These are phyloP conservation scores for Hirsutella thompsonii DNA, from an alignment of 2,329 filamentous ascomycete species.

Conservation along the genomic window DNA sequence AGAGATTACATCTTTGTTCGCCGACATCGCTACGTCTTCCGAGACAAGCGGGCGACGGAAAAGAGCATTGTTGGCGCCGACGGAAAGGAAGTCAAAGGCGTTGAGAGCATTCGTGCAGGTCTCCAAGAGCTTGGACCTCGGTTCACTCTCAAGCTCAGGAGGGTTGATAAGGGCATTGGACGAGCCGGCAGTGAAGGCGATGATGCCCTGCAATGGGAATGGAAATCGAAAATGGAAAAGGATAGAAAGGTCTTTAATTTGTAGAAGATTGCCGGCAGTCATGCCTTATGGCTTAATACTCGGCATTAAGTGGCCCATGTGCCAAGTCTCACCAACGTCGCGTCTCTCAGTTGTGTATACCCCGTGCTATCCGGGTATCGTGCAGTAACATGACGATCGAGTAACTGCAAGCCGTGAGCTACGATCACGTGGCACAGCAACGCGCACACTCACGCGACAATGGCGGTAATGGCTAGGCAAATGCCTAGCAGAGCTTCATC, in stretches of 20 bases:
- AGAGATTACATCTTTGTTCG: constrained; percentile 93
- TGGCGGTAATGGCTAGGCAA: constrained; percentile 41
- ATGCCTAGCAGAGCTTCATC: constrained; percentile 44
- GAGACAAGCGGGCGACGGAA: constrained; percentile 76
- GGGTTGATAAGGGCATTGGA: constrained; percentile 81
- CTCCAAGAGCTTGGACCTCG: constrained; percentile 78
- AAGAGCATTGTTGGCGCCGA: constrained; percentile 75
- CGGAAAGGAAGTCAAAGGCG: constrained; percentile 71
- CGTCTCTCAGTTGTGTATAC: background rate
- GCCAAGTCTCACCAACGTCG: too few relatives aligned
- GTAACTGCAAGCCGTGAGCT: constrained; percentile 21
- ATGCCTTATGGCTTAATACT: too few relatives aligned
- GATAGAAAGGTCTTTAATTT: constrained; percentile 86
- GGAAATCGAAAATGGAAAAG: constrained; percentile 95
- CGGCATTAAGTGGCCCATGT: background rate
- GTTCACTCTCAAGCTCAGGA: constrained; percentile 68
- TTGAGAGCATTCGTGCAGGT: constrained; percentile 74
- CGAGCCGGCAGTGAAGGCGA: constrained; percentile 54
- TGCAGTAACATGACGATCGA: constrained; percentile 34
- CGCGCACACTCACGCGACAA: constrained; percentile 34
- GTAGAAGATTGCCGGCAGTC: too few relatives aligned
- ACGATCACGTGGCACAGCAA: constrained; percentile 23
- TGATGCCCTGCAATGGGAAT: constrained; percentile 83
- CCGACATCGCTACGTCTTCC: constrained; percentile 82
- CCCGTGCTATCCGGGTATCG: constrained; percentile 12